phyloP scores from a whole-genome alignment of 768 basidiomycete genomes.

The Phlebiopsis gigantea region DNA sequence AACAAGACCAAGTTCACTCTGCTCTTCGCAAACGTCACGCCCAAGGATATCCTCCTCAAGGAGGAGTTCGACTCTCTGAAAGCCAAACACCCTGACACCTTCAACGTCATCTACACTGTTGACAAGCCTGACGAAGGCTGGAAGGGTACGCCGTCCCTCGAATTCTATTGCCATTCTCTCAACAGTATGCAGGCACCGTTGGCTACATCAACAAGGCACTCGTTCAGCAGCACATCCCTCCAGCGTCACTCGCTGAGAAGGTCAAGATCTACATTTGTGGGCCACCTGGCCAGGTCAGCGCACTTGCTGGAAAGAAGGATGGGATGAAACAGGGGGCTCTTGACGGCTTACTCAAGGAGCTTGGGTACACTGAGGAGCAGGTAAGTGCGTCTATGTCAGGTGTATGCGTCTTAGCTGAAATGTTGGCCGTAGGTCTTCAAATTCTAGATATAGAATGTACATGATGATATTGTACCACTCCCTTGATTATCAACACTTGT shows the following conservation, averaged over 20 bases:
- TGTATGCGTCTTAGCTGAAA: background rate
- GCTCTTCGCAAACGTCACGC: slow-evolving; percentile 86
- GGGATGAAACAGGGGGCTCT: slow-evolving; percentile 84
- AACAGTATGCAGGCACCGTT: too few species aligned
- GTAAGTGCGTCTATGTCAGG: slow-evolving; percentile 31
- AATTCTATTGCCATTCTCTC: background rate
- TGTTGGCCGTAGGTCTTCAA: slow-evolving; percentile 8
- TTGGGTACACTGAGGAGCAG: slow-evolving; percentile 82
- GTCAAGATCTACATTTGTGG: slow-evolving; percentile 90
- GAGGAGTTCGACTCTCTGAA: slow-evolving; percentile 69
- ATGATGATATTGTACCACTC: background rate
- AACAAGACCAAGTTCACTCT: slow-evolving; percentile 96
- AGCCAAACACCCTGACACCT: slow-evolving; percentile 60
- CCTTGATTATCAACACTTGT: too few species aligned
- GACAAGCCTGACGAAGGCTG: slow-evolving; percentile 72
- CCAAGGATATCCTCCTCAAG: slow-evolving; percentile 84
- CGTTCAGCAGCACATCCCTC: slow-evolving; percentile 67
- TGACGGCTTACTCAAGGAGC: slow-evolving; percentile 79
- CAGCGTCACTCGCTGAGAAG: slow-evolving; percentile 63
- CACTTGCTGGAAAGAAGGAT: slow-evolving; percentile 84
- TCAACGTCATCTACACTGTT: slow-evolving; percentile 83
- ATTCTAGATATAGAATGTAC: slow-evolving; percentile 7
- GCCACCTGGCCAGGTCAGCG: slow-evolving; percentile 85
- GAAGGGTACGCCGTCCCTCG: slow-evolving; percentile 33
- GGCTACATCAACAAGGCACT: slow-evolving; percentile 76